These are phyloP conservation scores for Hymenochaete sp. DNA, from an alignment of 1,284 basidiomycete species.

Conservation along the genomic window DNA sequence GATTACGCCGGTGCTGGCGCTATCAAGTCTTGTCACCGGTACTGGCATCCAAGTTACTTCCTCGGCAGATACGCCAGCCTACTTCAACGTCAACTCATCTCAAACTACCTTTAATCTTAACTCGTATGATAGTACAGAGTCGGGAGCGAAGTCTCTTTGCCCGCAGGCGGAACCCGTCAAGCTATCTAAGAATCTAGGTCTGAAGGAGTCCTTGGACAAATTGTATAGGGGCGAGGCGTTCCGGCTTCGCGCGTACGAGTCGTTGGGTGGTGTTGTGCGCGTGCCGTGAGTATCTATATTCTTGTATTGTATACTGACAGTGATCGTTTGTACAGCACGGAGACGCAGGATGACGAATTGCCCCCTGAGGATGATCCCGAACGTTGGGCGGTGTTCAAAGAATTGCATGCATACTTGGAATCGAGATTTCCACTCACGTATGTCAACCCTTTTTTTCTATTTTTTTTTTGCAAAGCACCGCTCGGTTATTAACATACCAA, in stretches of 20 bases:
- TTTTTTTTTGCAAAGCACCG: not conserved
- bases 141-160: conserved; percentile 20
- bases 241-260: conserved; percentile 32
- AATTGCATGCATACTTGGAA: conserved; percentile 22
- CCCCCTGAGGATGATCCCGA: conserved; percentile 20
- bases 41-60: too few species aligned
- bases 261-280: conserved; percentile 35
- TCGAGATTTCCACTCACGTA: conserved; percentile 20
- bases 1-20: too few species aligned
- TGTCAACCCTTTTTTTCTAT: not conserved
- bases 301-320: not conserved
- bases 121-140: not conserved
- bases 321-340: conserved; percentile 11
- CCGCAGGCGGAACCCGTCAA: conserved; percentile 27
- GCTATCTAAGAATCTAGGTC: conserved; percentile 23
- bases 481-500: conserved; percentile 1
- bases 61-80: too few species aligned
- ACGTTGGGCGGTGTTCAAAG: conserved; percentile 21
- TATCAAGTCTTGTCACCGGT: too few species aligned
- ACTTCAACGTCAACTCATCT: too few species aligned
- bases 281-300: conserved; percentile 32
- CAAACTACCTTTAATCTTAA: too few species aligned
- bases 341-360: conserved; percentile 21
- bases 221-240: conserved; percentile 30
- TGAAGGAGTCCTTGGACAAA: conserved; percentile 29